A percentile compares a stretch with the other conserved stretches of the same genome.
These are phyloP conservation scores for Ilyonectria destructans DNA, from an alignment of 2,329 filamentous ascomycete species.

Conservation along the genomic window DNA sequence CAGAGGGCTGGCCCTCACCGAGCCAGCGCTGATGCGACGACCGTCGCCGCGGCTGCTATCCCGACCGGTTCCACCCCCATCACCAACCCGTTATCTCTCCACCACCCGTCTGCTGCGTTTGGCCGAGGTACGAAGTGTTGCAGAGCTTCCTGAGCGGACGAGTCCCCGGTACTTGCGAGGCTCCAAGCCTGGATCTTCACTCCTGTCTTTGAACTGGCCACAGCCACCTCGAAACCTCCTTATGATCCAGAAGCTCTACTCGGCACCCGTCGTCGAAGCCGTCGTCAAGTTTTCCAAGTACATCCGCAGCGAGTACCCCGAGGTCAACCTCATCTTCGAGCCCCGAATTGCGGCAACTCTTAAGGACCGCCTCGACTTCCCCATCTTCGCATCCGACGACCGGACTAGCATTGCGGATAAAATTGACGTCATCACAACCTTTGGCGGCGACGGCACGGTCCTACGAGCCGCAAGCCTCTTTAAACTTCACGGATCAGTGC, in stretches of 20 bases:
- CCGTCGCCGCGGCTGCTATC: constrained; percentile 1
- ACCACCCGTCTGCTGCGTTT: constrained; percentile 60
- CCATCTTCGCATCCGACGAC: constrained; percentile 75
- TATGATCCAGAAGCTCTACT: constrained; percentile 73
- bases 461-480: constrained; percentile 68
- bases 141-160: constrained; percentile 54
- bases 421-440: constrained; percentile 89
- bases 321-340: constrained; percentile 88
- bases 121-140: constrained; percentile 51
- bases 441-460: constrained; percentile 82
- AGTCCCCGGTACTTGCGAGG: constrained; percentile 56
- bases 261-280: constrained; percentile 67
- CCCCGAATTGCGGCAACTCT: constrained; percentile 80
- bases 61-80: constrained; percentile 18
- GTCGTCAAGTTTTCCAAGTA: constrained; percentile 77
- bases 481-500: constrained; percentile 84
- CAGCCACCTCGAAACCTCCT: constrained; percentile 71
- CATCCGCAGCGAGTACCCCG: constrained; percentile 84
- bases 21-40: constrained; percentile 22
- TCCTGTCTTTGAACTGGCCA: constrained; percentile 71
- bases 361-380: constrained; percentile 80
- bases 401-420: constrained; percentile 78
- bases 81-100: constrained; percentile 63
- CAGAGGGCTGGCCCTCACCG: constrained; percentile 36
- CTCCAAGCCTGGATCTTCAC: constrained; percentile 65